Conservation (phyloP, 345 rosid genomes). For the Garcia nutans region DNA sequence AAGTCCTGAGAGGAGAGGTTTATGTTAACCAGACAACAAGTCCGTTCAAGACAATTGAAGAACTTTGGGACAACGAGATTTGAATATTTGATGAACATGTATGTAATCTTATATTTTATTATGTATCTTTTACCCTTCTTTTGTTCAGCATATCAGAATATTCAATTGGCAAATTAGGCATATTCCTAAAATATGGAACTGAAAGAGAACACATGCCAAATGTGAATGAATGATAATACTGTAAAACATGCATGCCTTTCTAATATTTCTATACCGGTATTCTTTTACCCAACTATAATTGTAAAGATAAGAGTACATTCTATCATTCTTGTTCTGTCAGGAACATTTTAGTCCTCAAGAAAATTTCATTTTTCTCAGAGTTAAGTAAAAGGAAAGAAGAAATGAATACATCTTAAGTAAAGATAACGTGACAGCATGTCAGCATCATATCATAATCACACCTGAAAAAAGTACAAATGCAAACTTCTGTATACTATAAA, state of each 20-base stretch:
- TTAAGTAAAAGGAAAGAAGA: not conserved
- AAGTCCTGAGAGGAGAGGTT: slow-evolving; percentile 80
- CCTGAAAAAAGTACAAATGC: not conserved
- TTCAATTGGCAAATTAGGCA: not conserved
- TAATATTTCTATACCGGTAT: no score
- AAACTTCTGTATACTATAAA: not conserved
- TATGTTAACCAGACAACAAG: slow-evolving; percentile 68
- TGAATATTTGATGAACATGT: slow-evolving; percentile 49
- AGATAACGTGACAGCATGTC: no score
- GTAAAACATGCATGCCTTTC: no score
- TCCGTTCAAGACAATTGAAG: slow-evolving; percentile 62
- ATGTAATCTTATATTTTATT: not conserved
- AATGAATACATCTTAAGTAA: not conserved
- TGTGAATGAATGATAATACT: no score
- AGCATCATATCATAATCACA: not conserved
- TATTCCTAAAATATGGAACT: no score
- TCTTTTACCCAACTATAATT: no score
- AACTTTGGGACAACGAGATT: slow-evolving; percentile 82
- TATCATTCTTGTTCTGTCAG: not conserved
- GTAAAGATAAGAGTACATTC: not conserved
- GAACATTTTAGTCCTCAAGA: not conserved
- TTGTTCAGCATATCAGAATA: not conserved
- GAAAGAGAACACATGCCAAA: no score
- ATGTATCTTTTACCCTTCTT: not conserved
- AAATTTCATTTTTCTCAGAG: not conserved